A percentile compares a stretch with the other conserved stretches of the same genome.
phyloP scores from a whole-genome alignment of 352 stramenopile genomes.

The Globisporangium alternatum region DNA sequence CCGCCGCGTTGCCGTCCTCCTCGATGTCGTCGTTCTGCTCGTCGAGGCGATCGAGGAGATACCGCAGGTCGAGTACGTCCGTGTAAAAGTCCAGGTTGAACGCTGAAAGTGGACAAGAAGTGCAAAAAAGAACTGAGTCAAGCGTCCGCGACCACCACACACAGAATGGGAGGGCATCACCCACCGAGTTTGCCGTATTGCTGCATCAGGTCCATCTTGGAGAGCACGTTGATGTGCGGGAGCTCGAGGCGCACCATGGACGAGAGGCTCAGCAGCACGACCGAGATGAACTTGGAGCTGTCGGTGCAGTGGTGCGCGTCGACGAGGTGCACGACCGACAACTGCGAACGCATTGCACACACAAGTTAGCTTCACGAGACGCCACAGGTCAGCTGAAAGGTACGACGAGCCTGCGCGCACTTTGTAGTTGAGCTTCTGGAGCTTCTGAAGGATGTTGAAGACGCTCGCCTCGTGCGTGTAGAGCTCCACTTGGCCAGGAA shows the following conservation, averaged over 20 bases:
- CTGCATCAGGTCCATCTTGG: conserved; percentile 98
- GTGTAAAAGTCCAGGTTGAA: conserved; percentile 90
- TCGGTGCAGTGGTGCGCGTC: conserved; percentile 93
- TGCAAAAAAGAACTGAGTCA: neutral
- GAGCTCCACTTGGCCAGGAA: conserved; percentile 98
- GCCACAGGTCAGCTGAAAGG: neutral
- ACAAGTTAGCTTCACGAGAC: neutral
- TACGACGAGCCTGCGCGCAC: conserved; percentile 27
- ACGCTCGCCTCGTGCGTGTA: conserved; percentile 99
- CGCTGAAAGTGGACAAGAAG: conserved; percentile 19
- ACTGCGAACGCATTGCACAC: conserved; percentile 20
- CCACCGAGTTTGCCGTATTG: conserved; percentile 83
- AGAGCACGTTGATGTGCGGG: conserved; percentile 98
- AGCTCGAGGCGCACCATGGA: conserved; percentile 98
- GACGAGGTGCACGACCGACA: conserved; percentile 94
- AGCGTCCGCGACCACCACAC: neutral
- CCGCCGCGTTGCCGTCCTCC: conserved; percentile 27
- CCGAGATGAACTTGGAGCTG: conserved; percentile 97
- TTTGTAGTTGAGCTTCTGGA: conserved; percentile 88
- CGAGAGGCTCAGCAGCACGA: conserved; percentile 94
- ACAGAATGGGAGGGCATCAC: neutral
- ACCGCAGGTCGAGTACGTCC: conserved; percentile 81
- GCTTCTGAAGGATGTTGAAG: conserved; percentile 93
- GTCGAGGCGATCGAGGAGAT: conserved; percentile 76
- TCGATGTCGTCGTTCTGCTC: conserved; percentile 53